Evolutionary conservation across 2,329 filamentous ascomycete species (phyloP).

Genomic region (Exophiala oligosperma): DNA sequence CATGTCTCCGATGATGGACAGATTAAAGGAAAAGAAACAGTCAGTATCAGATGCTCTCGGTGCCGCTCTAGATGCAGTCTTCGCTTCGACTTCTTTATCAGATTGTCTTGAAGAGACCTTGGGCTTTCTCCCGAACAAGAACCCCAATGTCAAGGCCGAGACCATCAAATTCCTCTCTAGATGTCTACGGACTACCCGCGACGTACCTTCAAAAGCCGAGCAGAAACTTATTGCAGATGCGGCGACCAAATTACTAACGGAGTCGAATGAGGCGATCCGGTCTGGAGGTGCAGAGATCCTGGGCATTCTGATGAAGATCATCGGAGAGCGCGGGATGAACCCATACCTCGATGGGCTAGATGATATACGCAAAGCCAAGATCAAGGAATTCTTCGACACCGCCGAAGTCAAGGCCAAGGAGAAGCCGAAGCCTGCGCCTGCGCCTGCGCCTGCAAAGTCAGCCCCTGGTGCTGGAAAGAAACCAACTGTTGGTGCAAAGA

Average conservation of each 20-base stretch:
- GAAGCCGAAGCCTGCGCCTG: slow-evolving; percentile 76
- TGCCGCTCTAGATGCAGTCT: slow-evolving; percentile 74
- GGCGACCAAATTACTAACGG: slow-evolving; percentile 83
- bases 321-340: slow-evolving; percentile 94
- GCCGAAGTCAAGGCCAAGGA: slow-evolving; percentile 87
- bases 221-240: slow-evolving; percentile 83
- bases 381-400: slow-evolving; percentile 85
- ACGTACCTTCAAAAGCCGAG: slow-evolving; percentile 81
- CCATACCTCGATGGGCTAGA: slow-evolving; percentile 88
- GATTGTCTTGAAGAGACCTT: slow-evolving; percentile 92
- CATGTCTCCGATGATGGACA: slow-evolving; percentile 88
- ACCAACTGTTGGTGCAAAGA: slow-evolving; percentile 52
- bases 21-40: slow-evolving; percentile 95
- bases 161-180: slow-evolving; percentile 92
- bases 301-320: slow-evolving; percentile 97
- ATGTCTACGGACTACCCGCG: slow-evolving; percentile 77
- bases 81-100: slow-evolving; percentile 66
- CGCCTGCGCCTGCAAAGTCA: slow-evolving; percentile 59
- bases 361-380: slow-evolving; percentile 91
- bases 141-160: slow-evolving; percentile 95
- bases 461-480: slow-evolving; percentile 55
- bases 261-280: slow-evolving; percentile 81
- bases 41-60: slow-evolving; percentile 84
- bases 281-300: slow-evolving; percentile 89
- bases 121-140: slow-evolving; percentile 86